Evolutionary conservation across 371 early-diverging fungal genomes (phyloP).

Genomic region (Actinomucor elegans): DNA sequence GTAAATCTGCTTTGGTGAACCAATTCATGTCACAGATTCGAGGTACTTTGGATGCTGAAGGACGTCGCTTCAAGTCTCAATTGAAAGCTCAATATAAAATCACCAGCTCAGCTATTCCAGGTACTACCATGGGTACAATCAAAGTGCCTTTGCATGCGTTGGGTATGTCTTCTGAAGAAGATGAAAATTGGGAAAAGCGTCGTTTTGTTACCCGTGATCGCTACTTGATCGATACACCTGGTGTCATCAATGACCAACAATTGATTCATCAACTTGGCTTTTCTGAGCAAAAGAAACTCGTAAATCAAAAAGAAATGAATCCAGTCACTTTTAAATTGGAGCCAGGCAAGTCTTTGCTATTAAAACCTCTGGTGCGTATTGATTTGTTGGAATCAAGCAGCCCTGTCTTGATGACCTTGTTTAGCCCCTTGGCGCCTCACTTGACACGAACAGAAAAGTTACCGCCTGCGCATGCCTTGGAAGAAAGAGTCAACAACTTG

Average conservation of each 20-base stretch:
- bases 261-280: slow-evolving; percentile 45
- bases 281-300: slow-evolving; percentile 51
- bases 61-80: slow-evolving; percentile 26
- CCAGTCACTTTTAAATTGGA: slow-evolving; percentile 59
- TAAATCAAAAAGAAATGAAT: slow-evolving; percentile 41
- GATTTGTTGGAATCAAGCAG: slow-evolving; percentile 50
- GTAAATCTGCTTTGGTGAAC: slow-evolving; percentile 73
- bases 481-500: slow-evolving; percentile 1
- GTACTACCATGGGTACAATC: slow-evolving; percentile 70
- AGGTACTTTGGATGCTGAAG: slow-evolving; percentile 18
- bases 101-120: slow-evolving; percentile 64
- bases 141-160: slow-evolving; percentile 60
- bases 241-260: slow-evolving; percentile 61
- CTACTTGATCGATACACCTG: slow-evolving; percentile 69
- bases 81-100: slow-evolving; percentile 50
- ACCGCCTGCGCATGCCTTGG: slow-evolving; percentile 13
- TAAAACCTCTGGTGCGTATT: slow-evolving; percentile 67
- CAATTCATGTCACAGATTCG: slow-evolving; percentile 45
- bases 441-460: slow-evolving; percentile 57
- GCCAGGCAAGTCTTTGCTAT: slow-evolving; percentile 53
- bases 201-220: slow-evolving; percentile 44
- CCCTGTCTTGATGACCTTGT: slow-evolving; percentile 59
- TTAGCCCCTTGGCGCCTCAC: slow-evolving; percentile 57
- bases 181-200: slow-evolving; percentile 11
- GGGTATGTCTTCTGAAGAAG: slow-evolving; percentile 14